Evolutionary conservation across 2,329 filamentous ascomycete species (phyloP), one percentile per base, ranked within the genome.

Genomic region (Xylaria multiplex): DNA sequence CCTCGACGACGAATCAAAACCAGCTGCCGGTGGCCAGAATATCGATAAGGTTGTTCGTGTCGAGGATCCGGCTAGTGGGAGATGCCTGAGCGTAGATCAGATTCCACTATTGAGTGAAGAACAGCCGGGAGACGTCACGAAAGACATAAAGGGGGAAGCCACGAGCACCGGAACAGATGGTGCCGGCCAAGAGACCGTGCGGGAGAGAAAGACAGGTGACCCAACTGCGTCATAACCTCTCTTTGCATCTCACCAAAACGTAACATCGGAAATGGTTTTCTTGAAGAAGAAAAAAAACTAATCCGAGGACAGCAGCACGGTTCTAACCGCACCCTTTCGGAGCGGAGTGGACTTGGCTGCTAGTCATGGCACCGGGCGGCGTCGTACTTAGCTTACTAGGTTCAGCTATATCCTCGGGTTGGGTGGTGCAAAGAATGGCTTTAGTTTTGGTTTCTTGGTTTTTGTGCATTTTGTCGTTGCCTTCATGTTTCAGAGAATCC

Each of bases 51-150:
- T 63, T n/a, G 40, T 74, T 14, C 65, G 40, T 16, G 68, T 70
- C 14, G 69, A 75, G 6, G 76, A 78, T 43, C 75, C 75, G 14
- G 73, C 69, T 9, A 74, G 64, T 27, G 72, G 71, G 8, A 65
- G 67, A 22, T 64, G 66, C 6, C 46, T 75, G 40, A 78, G 78
- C 53, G 74, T 90, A 1, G 87, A 89, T 66, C 79, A 81, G 19
- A 89, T 90, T 53, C 87, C 88, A 2, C 75, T 89, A 35, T 77
- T 90, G 16, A 82, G 78, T 40, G 84, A 86, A 16, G 83, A 86
- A 59, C 73, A 74, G 48, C 72, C 71, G 11, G 71, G 69, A 6
- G 61, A 67, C 19, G 14, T 4, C 27, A 40, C 54, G 27, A 59
- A 65, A 43, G 14, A 40, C 19, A 40, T 57, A 1, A 56, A 66